phyloP scores from a whole-genome alignment of 371 early-diverging fungal genomes.

The Mortierella sp. region DNA sequence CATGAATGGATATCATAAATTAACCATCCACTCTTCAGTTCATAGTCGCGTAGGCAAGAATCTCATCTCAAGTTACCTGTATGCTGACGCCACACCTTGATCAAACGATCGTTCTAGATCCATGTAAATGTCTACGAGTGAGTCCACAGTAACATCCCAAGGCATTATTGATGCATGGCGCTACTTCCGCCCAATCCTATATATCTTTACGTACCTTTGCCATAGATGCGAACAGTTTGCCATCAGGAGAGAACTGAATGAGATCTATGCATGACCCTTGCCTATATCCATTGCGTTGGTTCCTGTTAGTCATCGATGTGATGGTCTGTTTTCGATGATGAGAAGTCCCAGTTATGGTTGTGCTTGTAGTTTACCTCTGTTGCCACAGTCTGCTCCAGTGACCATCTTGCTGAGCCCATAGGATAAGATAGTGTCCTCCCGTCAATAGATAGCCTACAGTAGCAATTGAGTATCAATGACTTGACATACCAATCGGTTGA shows the following conservation, averaged over 20 bases:
- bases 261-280: conserved; percentile 48
- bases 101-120: conserved; percentile 70
- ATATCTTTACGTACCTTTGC: conserved; percentile 64
- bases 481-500: neutral
- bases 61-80: conserved; percentile 11
- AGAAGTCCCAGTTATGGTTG: neutral
- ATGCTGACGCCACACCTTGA: conserved; percentile 77
- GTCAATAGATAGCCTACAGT: conserved; percentile 26
- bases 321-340: neutral
- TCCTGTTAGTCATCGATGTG: neutral
- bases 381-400: conserved; percentile 37
- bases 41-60: neutral
- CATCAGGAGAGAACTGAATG: conserved; percentile 76
- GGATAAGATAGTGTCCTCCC: conserved; percentile 21
- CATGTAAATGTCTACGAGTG: neutral
- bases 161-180: neutral
- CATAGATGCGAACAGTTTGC: conserved; percentile 75
- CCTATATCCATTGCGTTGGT: neutral
- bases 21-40: neutral
- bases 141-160: neutral
- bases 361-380: conserved; percentile 23
- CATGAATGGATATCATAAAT: neutral
- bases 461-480: neutral
- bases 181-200: neutral
- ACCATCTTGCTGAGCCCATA: conserved; percentile 25